A percentile compares a stretch with the other conserved stretches of the same genome.
Evolutionary conservation across 2,329 filamentous ascomycete species (phyloP).

Genomic region (Trichoderma aggressivum): DNA sequence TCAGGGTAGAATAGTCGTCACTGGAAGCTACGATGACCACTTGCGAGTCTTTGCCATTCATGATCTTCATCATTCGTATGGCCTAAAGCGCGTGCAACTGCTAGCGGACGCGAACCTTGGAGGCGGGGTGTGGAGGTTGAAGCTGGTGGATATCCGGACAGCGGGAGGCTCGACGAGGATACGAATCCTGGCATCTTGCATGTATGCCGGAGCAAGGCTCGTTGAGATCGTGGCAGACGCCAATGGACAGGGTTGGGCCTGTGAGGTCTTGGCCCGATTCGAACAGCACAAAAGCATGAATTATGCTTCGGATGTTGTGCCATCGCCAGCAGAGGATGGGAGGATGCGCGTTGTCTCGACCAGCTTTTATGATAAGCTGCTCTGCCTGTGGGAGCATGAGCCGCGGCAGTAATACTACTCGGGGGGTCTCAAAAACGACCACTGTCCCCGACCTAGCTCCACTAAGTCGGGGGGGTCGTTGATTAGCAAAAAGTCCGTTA

Average conservation of each 20-base stretch:
- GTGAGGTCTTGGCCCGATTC: conserved; percentile 67
- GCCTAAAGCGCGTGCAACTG: conserved; percentile 44
- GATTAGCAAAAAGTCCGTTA: background rate
- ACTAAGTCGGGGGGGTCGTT: background rate
- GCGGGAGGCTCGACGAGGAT: conserved; percentile 30
- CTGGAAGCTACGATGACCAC: conserved; percentile 87
- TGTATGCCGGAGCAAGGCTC: conserved; percentile 83
- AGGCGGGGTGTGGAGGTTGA: conserved; percentile 83
- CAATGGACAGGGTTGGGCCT: conserved; percentile 48
- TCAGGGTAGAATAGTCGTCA: conserved; percentile 61
- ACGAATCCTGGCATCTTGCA: conserved; percentile 79
- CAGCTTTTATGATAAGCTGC: conserved; percentile 71
- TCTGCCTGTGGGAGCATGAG: conserved; percentile 61
- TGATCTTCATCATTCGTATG: conserved; percentile 39
- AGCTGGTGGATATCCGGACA: conserved; percentile 46
- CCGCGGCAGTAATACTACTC: background rate
- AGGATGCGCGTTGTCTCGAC: conserved; percentile 58
- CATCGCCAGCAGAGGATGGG: background rate
- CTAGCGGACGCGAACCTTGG: conserved; percentile 67
- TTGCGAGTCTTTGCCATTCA: conserved; percentile 63
- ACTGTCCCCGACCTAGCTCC: background rate
- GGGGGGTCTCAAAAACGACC: background rate
- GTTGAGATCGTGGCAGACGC: conserved; percentile 43
- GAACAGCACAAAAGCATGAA: conserved; percentile 93
- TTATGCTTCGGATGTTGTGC: conserved; percentile 71